A percentile compares a stretch with the other conserved stretches of the same genome.
phyloP scores from a whole-genome alignment of 1,284 basidiomycete genomes.

The Butyriboletus regius region DNA sequence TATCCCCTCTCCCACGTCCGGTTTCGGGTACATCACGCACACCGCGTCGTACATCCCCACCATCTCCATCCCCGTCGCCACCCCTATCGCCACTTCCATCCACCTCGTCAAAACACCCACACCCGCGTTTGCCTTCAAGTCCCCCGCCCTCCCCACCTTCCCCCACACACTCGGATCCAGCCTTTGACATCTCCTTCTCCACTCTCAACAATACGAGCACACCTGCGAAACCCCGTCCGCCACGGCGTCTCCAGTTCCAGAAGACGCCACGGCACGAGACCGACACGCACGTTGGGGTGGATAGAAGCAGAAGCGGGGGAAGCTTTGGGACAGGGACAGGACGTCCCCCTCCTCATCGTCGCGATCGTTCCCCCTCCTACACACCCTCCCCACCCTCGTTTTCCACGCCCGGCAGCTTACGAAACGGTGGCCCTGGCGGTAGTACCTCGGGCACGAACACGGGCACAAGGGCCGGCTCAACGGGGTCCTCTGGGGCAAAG shows the following conservation, averaged over 20 bases:
- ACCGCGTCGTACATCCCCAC: background rate
- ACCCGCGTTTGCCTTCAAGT: background rate
- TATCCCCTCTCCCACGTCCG: background rate
- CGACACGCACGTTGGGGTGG: background rate
- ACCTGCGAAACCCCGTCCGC: conserved; percentile 21
- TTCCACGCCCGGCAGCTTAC: background rate
- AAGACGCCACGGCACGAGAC: background rate
- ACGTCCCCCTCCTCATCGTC: background rate
- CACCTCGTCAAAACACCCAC: background rate
- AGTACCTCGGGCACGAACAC: background rate
- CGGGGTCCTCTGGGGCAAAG: background rate
- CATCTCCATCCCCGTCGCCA: background rate
- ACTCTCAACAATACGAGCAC: conserved; percentile 24
- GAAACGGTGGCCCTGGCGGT: background rate
- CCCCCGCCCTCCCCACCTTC: conserved; percentile 5
- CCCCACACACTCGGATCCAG: conserved; percentile 9
- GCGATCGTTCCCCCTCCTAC: conserved; percentile 8
- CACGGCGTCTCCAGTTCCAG: background rate
- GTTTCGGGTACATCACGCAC: background rate
- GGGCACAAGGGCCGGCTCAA: background rate
- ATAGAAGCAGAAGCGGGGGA: background rate
- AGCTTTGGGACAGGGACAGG: background rate
- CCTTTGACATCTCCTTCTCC: conserved; percentile 26
- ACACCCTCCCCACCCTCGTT: conserved; percentile 20
- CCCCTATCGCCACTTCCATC: background rate